Base-by-base conservation (phyloP, 1,139 yeast species). In the Zygoascus hellenicus region DNA sequence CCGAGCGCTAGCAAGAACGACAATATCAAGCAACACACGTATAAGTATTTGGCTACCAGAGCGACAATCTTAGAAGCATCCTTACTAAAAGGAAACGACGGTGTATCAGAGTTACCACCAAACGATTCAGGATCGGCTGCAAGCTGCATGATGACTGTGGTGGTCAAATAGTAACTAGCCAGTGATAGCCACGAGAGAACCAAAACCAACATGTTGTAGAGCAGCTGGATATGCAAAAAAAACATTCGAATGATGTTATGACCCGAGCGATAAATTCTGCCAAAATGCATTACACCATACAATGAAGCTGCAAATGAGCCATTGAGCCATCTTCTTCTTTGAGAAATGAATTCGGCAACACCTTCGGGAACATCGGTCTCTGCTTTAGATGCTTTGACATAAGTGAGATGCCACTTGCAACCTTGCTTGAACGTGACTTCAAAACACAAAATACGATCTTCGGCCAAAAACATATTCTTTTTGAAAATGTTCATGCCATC, bases 271-370 rank as follows among this genome's bases (percentile, higher is more conserved):
- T 94, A 86, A 38, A 92, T 75, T 54, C 80, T 77, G 50, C 74
- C 77, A 58, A 82, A 82, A 61, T 89, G 89, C 54, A 80, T 73
- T 57, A 88, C 74, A 0, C 96, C 77, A 62, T 89, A 92, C 48
- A 92, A 72, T 1, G 96, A 92, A 1, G 98, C 97, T 61, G 95
- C 95, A 63, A 90, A 90, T 0, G 97, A 94, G 62, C 97, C 97
- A 65, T 90, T 90, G 52, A 89, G 75, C 97, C 97, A 89, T 68
- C 97, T 81, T 67, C 97, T 78, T 71, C 97, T 81, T 65, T 89
- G 97, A 2, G 92, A 78, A 45, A 89, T 80, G 58, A 89, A 87
- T 64, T 89, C 96, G 1, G 94, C 78, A 46, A 90, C 76, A 6
- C 82, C 74, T 58, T 86, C 95, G 2, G 97, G 97, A 43, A 90